Conservation (phyloP, 108 stramenopile genomes). For the Ochromonas danica region DNA sequence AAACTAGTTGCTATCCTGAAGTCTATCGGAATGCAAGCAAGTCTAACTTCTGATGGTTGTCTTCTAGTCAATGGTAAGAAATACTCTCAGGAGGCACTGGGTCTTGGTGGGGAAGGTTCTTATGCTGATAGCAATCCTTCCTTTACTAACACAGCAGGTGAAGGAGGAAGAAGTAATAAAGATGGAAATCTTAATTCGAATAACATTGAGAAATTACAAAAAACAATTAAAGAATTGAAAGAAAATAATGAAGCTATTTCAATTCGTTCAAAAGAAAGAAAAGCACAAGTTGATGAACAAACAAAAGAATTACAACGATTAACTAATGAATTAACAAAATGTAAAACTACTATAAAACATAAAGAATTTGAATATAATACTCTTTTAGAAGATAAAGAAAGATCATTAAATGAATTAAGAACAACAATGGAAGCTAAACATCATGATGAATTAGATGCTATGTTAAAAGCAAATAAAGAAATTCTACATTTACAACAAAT, state of each 20-base stretch:
- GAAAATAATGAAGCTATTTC: neutral
- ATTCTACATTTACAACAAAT: neutral
- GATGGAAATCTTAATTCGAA: neutral
- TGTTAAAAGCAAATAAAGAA: neutral
- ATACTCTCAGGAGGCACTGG: neutral
- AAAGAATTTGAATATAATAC: constrained; percentile 27
- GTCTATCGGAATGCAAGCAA: neutral
- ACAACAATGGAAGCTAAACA: constrained; percentile 7
- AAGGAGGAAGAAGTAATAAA: neutral
- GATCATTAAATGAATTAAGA: neutral
- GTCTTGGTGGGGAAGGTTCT: neutral
- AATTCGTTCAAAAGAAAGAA: neutral
- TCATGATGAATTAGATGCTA: neutral
- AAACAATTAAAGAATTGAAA: constrained; percentile 20
- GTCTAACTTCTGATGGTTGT: neutral
- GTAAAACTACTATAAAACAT: constrained; percentile 1
- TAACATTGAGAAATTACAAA: constrained; percentile 29
- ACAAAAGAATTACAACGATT: neutral
- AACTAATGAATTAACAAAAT: neutral
- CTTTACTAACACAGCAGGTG: neutral
- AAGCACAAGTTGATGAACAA: constrained; percentile 18
- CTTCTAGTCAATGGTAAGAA: constrained; percentile 20
- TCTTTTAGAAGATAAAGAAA: neutral
- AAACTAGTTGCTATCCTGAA: constrained; percentile 1
- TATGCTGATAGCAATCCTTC: neutral